Evolutionary conservation across 1,139 yeast genomes (phyloP).

Genomic region (Debaryomyces fabryi): DNA sequence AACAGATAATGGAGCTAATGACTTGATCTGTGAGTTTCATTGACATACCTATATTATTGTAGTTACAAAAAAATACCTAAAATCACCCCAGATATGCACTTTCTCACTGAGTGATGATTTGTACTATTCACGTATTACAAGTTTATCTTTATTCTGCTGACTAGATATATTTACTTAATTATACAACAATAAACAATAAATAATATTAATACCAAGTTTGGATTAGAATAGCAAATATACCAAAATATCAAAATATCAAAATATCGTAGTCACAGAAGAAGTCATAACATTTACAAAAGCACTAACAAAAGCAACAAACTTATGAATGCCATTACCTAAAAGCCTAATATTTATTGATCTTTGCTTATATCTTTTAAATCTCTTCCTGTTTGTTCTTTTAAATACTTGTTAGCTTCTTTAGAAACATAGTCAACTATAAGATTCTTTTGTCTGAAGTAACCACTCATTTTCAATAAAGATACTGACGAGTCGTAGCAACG

Average conservation of each 20-base stretch:
- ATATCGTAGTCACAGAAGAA: background rate
- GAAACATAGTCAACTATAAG: slow-evolving; percentile 40
- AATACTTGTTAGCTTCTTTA: slow-evolving; percentile 32
- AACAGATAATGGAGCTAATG: background rate
- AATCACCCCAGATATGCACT: background rate
- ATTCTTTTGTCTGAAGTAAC: slow-evolving; percentile 48
- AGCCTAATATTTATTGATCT: slow-evolving; percentile 7
- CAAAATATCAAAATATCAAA: background rate
- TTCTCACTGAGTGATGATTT: background rate
- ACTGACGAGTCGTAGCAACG: slow-evolving; percentile 50
- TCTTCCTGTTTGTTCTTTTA: slow-evolving; percentile 41
- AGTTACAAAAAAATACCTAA: background rate
- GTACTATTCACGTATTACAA: background rate
- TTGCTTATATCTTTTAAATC: slow-evolving; percentile 27
- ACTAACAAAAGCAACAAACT: background rate
- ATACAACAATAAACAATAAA: background rate
- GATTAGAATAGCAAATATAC: background rate
- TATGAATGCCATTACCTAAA: background rate
- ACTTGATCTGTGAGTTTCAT: background rate
- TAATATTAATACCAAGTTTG: background rate
- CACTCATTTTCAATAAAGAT: slow-evolving; percentile 39
- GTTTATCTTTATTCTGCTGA: background rate
- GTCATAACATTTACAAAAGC: background rate
- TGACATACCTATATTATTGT: background rate
- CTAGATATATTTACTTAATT: background rate